phyloP scores from a whole-genome alignment of 805 yeast genomes.

The Candida xyloterini region DNA sequence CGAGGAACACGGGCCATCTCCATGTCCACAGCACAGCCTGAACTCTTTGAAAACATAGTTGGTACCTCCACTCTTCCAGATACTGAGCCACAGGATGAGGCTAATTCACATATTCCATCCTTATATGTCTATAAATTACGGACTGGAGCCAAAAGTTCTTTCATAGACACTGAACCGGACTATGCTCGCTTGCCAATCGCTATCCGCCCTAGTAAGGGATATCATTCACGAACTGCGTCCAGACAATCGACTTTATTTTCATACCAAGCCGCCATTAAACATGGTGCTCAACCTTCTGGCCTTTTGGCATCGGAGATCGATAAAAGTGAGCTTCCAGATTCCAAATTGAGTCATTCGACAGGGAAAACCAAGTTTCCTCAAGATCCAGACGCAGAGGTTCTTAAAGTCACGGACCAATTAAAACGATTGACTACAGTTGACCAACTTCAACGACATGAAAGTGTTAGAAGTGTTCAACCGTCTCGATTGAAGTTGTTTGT shows the following conservation, averaged over 20 bases:
- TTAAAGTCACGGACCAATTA: constrained; percentile 32
- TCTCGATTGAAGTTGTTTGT: constrained; percentile 43
- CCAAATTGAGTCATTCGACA: constrained; percentile 28
- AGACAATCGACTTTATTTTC: constrained; percentile 25
- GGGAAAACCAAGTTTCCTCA: constrained; percentile 30
- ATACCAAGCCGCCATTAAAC: constrained; percentile 47
- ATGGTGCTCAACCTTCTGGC: constrained; percentile 65
- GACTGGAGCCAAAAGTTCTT: constrained; percentile 35
- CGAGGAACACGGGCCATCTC: constrained; percentile 39
- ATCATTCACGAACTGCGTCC: constrained; percentile 30
- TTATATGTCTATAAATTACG: constrained; percentile 16
- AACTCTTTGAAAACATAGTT: constrained; percentile 23
- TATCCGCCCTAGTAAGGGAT: constrained; percentile 37
- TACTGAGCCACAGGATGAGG: constrained; percentile 1
- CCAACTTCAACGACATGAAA: constrained; percentile 32
- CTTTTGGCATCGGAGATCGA: constrained; percentile 75
- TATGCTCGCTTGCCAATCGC: constrained; percentile 54
- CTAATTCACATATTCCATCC: constrained; percentile 9
- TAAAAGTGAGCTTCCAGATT: constrained; percentile 49
- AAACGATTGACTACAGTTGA: constrained; percentile 22
- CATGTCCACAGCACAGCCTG: constrained; percentile 32
- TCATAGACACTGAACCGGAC: constrained; percentile 44
- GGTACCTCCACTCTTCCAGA: not conserved
- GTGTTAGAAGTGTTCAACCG: constrained; percentile 33
- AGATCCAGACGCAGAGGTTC: constrained; percentile 33